These are phyloP conservation scores for Candida sanyiensis DNA, from an alignment of 805 yeast genomes.

Conservation along the genomic window DNA sequence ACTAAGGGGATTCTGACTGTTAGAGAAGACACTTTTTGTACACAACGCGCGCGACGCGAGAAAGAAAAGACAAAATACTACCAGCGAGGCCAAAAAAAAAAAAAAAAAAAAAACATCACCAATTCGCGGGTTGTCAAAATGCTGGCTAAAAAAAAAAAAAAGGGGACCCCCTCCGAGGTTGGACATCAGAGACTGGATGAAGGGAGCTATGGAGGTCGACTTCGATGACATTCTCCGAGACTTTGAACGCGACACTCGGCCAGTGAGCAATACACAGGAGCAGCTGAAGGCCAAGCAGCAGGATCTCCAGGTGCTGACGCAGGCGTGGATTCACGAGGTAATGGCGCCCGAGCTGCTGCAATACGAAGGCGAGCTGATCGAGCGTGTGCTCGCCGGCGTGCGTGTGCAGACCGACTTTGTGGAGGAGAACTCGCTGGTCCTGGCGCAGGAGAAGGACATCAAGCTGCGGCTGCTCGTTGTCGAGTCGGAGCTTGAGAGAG, in stretches of 20 bases:
- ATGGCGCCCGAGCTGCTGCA: conserved; percentile 83
- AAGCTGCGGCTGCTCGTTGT: conserved; percentile 77
- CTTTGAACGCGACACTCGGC: conserved; percentile 45
- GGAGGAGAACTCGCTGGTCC: conserved; percentile 71
- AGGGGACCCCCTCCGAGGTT: background rate
- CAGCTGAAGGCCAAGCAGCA: conserved; percentile 25
- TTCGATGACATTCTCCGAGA: conserved; percentile 69
- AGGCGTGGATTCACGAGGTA: conserved; percentile 79
- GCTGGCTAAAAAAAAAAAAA: background rate
- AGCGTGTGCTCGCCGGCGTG: conserved; percentile 50
- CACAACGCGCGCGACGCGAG: background rate
- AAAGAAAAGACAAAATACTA: background rate
- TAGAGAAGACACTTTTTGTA: too few species aligned
- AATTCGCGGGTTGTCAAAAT: background rate
- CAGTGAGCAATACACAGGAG: conserved; percentile 11
- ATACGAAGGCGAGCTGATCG: conserved; percentile 57
- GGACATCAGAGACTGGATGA: background rate
- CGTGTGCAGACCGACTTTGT: conserved; percentile 69
- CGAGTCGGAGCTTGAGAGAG: conserved; percentile 87
- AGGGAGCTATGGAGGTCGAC: conserved; percentile 23
- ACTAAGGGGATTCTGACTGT: too few species aligned
- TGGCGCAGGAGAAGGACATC: conserved; percentile 56
- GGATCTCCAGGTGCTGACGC: conserved; percentile 42
- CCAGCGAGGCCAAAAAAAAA: background rate
- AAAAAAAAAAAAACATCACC: too few species aligned